Evolutionary conservation across 2,329 filamentous ascomycete species (phyloP).

Genomic region (Fusarium continuum): DNA sequence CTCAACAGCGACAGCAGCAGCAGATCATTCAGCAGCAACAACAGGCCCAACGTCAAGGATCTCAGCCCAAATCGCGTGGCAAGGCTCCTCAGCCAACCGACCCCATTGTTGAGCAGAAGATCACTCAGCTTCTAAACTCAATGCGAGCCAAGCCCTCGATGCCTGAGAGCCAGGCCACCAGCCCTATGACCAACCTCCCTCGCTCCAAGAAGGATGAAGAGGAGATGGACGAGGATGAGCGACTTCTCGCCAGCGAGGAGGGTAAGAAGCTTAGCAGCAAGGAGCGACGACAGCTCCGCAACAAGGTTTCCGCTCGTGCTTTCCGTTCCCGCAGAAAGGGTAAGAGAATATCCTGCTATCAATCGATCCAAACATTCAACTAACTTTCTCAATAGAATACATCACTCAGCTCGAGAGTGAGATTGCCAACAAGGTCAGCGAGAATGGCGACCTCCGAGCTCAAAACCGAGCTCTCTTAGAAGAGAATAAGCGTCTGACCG

Average conservation of each 20-base stretch:
- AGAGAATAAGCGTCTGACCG: slow-evolving; percentile 83
- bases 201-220: slow-evolving; percentile 92
- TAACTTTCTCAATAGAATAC: slow-evolving; percentile 74
- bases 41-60: slow-evolving; percentile 59
- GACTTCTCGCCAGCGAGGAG: slow-evolving; percentile 92
- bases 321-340: slow-evolving; percentile 99
- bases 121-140: slow-evolving; percentile 89
- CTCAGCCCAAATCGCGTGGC: slow-evolving; percentile 56
- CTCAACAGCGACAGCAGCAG: slow-evolving; percentile 73
- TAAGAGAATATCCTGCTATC: slow-evolving; percentile 58
- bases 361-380: neutral
- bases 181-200: slow-evolving; percentile 72
- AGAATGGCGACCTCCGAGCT: slow-evolving; percentile 80
- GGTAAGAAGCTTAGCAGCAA: slow-evolving; percentile 99
- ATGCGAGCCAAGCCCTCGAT: slow-evolving; percentile 80
- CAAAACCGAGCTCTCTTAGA: slow-evolving; percentile 85
- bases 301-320: slow-evolving; percentile 97
- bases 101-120: slow-evolving; percentile 87
- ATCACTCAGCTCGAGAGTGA: slow-evolving; percentile 93
- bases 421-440: slow-evolving; percentile 82
- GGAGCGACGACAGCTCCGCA: slow-evolving; percentile 94
- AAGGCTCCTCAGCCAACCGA: slow-evolving; percentile 67
- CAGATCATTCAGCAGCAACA: slow-evolving; percentile 63
- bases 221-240: slow-evolving; percentile 98
- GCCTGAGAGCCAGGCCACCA: slow-evolving; percentile 54